Evolutionary conservation across 2,329 filamentous ascomycete species (phyloP), one percentile per base, ranked within the genome.

Genomic region (Colletotrichum lupini): DNA sequence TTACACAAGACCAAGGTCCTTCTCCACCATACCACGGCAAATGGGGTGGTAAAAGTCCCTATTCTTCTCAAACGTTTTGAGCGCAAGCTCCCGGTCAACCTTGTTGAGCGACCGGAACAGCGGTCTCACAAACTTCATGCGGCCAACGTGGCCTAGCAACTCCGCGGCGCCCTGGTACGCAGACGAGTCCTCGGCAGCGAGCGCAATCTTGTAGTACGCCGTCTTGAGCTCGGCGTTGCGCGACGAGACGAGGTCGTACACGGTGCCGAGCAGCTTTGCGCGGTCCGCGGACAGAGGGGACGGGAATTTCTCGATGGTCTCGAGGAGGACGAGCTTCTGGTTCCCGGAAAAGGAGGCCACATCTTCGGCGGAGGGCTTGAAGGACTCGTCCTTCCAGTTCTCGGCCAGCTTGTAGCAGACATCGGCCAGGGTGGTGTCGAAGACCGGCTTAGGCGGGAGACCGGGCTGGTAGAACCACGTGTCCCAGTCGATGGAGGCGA

Each of bases 101-200:
- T 92, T 91, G 79, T 93, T 92, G 76, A 99, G 85, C 62, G 90
- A 89, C 74, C 93, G 89, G 85, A 93, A 98, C 79, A 98, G 84
- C 26, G 96, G 95, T 60, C 96, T 88, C 72, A 98, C 96, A 82
- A 96, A 98, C 89, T 98, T 98, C 97, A 99, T 98, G 70, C 97
- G 88, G 14, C 97, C 97, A 28, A 98, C 95, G 65, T 88, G 88
- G 37, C 94, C 94, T 52, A 98, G 86, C 68, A 98, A 86, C 72
- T 94, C 90, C 1, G 93, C 91, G 0, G 94, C 91, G 1, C 92
- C 92, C 73, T 90, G 81, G 78, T 96, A 94, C 49, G 93, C 90
- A 70, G 87, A 89, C 64, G 88, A 82, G 77, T 95, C 94, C 70
- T 91, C 90, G 14, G 94, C 93, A 77, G 90, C 90, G 79, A 99